These are phyloP conservation scores for Colletotrichum shisoi DNA, from an alignment of 2,329 filamentous ascomycete genomes.

Conservation along the genomic window DNA sequence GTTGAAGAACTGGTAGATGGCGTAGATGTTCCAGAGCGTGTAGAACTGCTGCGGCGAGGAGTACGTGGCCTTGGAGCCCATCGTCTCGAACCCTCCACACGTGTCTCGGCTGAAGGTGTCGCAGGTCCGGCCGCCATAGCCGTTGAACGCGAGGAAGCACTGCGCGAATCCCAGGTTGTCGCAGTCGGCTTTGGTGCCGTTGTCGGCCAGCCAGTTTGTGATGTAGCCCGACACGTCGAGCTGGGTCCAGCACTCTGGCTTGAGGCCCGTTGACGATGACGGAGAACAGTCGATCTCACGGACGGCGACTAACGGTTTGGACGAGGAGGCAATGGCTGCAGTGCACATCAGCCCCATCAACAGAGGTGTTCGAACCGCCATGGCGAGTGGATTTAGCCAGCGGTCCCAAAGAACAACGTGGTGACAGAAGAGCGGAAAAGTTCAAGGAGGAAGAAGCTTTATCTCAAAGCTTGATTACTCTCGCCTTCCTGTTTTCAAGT, in stretches of 20 bases:
- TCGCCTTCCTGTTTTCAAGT: background rate
- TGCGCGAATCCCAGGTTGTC: constrained; percentile 43
- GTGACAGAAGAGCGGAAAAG: background rate
- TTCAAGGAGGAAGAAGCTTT: background rate
- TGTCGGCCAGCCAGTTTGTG: constrained; percentile 42
- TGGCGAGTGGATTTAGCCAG: background rate
- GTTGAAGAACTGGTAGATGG: constrained; percentile 45
- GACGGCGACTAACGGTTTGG: background rate
- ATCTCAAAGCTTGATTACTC: background rate
- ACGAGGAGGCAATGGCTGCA: background rate
- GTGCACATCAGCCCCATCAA: background rate
- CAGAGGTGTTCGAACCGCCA: background rate
- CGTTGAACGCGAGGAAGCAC: constrained; percentile 44
- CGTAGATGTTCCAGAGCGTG: constrained; percentile 45
- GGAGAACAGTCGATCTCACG: constrained; percentile 21
- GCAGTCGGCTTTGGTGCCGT: constrained; percentile 43
- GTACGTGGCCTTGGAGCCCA: constrained; percentile 40
- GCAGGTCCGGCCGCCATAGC: constrained; percentile 43
- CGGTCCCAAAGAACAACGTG: background rate
- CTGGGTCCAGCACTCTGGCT: constrained; percentile 42
- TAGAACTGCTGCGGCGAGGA: constrained; percentile 44
- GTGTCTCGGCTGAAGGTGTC: constrained; percentile 43
- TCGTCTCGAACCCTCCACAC: constrained; percentile 39
- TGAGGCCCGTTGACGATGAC: constrained; percentile 36
- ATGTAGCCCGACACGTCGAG: constrained; percentile 43